phyloP scores from a whole-genome alignment of 805 yeast species.

The Teunomyces cretensis region DNA sequence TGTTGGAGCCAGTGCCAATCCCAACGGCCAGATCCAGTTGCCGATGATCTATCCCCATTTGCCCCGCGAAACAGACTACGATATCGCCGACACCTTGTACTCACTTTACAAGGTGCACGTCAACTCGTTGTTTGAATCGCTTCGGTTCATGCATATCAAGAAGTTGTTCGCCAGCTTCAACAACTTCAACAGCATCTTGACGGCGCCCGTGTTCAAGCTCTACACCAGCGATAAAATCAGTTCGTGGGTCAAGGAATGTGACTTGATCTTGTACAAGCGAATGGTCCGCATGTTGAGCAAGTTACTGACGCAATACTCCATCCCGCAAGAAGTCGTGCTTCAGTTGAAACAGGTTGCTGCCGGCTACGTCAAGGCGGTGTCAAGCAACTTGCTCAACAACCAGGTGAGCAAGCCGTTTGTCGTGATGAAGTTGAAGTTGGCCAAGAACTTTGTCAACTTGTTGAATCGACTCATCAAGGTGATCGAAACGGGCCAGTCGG shows the following conservation, averaged over 20 bases:
- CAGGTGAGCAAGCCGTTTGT: conserved; percentile 53
- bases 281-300: conserved; percentile 61
- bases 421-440: conserved; percentile 51
- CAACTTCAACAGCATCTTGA: conserved; percentile 53
- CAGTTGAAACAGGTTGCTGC: conserved; percentile 56
- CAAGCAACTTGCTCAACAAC: conserved; percentile 29
- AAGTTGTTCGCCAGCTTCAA: conserved; percentile 54
- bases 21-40: conserved; percentile 19
- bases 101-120: conserved; percentile 66
- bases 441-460: conserved; percentile 52
- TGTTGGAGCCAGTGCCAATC: conserved; percentile 8
- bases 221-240: conserved; percentile 48
- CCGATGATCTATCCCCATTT: conserved; percentile 45
- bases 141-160: conserved; percentile 66
- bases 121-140: conserved; percentile 58
- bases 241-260: conserved; percentile 71
- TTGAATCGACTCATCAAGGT: conserved; percentile 55
- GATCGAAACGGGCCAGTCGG: conserved; percentile 52
- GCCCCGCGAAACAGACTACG: conserved; percentile 48
- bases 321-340: conserved; percentile 55
- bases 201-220: conserved; percentile 61
- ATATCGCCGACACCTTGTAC: conserved; percentile 60
- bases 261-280: conserved; percentile 55
- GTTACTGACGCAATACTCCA: conserved; percentile 50
- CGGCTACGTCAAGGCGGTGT: conserved; percentile 47